Conservation (phyloP, 2,329 filamentous ascomycete species). For the Colletotrichum sublineola region DNA sequence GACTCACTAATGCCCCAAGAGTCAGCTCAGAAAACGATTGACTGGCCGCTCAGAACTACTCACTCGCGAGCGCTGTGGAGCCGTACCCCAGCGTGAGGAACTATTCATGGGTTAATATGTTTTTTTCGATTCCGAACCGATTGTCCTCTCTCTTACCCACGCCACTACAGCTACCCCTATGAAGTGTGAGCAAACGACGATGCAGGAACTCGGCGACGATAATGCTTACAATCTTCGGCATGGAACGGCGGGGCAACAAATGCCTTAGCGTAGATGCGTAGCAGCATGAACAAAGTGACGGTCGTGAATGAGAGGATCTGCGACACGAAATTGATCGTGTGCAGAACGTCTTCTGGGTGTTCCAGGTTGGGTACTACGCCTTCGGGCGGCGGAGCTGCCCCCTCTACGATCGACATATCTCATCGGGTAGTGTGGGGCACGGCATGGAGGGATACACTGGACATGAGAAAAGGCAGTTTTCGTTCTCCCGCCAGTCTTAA, state of each 20-base stretch:
- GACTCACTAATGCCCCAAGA: constrained; percentile 37
- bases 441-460: background rate
- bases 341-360: constrained; percentile 47
- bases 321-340: constrained; percentile 47
- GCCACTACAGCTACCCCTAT: constrained; percentile 31
- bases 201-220: too few species aligned
- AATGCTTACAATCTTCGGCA: constrained; percentile 48
- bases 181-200: background rate
- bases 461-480: background rate
- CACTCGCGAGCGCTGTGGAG: constrained; percentile 45
- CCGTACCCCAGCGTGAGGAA: constrained; percentile 49
- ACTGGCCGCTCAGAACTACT: background rate
- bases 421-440: background rate
- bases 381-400: constrained; percentile 45
- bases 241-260: constrained; percentile 41
- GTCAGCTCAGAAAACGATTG: background rate
- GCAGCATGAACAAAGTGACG: constrained; percentile 46
- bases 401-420: constrained; percentile 29
- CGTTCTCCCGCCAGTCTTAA: background rate
- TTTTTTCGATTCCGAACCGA: fast-evolving
- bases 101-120: constrained; percentile 37
- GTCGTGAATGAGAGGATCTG: constrained; percentile 48
- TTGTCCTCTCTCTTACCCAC: constrained; percentile 12
- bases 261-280: constrained; percentile 47
- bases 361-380: constrained; percentile 47